These are phyloP conservation scores for Aspergillus proliferans DNA, from an alignment of 2,329 filamentous ascomycete species.

Conservation along the genomic window DNA sequence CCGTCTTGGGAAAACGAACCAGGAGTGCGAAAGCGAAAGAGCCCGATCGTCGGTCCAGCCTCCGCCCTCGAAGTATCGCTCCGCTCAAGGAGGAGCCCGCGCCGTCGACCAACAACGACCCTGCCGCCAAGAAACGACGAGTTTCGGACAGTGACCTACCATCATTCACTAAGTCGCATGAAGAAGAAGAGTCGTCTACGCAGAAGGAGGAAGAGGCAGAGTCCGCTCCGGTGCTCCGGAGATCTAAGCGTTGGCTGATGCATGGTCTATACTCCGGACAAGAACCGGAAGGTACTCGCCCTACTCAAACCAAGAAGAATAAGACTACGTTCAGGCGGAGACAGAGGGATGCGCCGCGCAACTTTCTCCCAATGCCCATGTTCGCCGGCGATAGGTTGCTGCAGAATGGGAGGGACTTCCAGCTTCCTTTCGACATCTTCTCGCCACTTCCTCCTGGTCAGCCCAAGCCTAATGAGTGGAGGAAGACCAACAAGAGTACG, in stretches of 20 bases:
- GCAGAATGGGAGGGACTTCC: conserved; percentile 71
- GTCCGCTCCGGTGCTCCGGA: conserved; percentile 22
- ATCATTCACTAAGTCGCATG: conserved; percentile 16
- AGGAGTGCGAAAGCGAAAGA: conserved; percentile 54
- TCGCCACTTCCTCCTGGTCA: conserved; percentile 78
- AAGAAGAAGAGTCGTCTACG: conserved; percentile 5
- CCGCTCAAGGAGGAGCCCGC: conserved; percentile 19
- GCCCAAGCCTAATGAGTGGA: conserved; percentile 89
- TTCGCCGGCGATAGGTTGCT: conserved; percentile 68
- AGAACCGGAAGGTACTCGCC: conserved; percentile 44
- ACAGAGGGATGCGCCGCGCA: conserved; percentile 27
- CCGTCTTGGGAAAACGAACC: conserved; percentile 56
- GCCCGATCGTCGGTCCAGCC: conserved; percentile 49
- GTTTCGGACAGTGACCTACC: conserved; percentile 32
- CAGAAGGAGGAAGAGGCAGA: conserved; percentile 14
- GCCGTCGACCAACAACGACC: conserved; percentile 19
- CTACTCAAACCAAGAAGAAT: conserved; percentile 45
- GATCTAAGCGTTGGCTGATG: conserved; percentile 67
- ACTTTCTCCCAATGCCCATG: conserved; percentile 66
- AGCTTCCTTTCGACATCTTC: conserved; percentile 83
- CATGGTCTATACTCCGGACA: conserved; percentile 88
- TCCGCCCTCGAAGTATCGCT: conserved; percentile 45
- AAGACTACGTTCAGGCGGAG: conserved; percentile 30
- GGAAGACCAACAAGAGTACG: conserved; percentile 84
- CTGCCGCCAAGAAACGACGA: conserved; percentile 37